Base-by-base conservation (phyloP, 2,329 filamentous ascomycete genomes). In the Fusarium scirpi region DNA sequence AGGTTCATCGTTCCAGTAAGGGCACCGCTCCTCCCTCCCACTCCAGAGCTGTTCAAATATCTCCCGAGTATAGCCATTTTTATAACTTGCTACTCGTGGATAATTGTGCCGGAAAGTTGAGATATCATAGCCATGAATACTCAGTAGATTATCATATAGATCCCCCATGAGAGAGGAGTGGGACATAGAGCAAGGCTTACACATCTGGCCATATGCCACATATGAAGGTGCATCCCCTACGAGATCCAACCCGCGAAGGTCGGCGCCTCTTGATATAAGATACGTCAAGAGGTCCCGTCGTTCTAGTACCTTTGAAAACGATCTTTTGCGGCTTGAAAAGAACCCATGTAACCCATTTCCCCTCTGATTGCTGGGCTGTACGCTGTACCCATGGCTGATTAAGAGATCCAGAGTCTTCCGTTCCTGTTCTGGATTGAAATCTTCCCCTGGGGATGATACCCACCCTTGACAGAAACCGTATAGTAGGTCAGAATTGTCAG, bases 11-110 rank as follows among this genome's bases (percentile, higher is more conserved):
- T 62, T 6, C 62, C 51, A 65, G 13, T 65, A 65, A 1, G 62
- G 62, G 15, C 58, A 58, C 0, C 16, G 13, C 5, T 22, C 9
- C 1, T 65, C 46, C 5, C 8, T 27, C 0, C 52, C 51, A 0
- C 7, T 15, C 62, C 62, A 65, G 3, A 65, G 25, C 8, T 6
- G 6, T 29, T 65, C 51, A 2, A 65, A 65, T 2, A 16, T 13
- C 7, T 20, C 3, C 3, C 62, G 49, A 0, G 38, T 46, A 3
- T 62, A 64, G 1, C 22, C 25, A 1, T 10, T 0, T 0, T 1
- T 15, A 11, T 65, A 65, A 5, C 11, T 12, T 4, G 45, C 16
- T 12, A 11, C 2, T 6, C 61, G 38, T 7, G 20, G 49, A 0
- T 18, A 46, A 4, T 0, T 0, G 4, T 8, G n/a, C 1, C 61